Evolutionary conservation across 2,329 filamentous ascomycete genomes (phyloP).

Genomic region (Xylaria sp.): DNA sequence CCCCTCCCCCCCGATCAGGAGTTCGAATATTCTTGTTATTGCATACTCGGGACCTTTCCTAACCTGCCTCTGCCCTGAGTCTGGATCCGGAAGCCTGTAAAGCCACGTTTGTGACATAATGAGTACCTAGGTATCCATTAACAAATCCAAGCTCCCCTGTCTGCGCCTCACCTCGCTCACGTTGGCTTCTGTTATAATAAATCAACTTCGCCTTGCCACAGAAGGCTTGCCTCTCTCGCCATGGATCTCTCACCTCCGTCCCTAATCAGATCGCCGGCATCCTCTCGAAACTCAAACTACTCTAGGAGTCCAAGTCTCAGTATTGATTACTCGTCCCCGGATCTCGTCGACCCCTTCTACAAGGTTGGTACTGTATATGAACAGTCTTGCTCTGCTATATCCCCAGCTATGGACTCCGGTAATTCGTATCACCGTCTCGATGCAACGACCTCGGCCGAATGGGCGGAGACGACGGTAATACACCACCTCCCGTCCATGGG

Average conservation of each 20-base stretch:
- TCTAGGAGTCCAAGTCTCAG: constrained; percentile 54
- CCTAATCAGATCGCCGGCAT: constrained; percentile 57
- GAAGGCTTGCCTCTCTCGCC: constrained; percentile 33
- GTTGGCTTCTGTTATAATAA: constrained; percentile 34
- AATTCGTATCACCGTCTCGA: constrained; percentile 53
- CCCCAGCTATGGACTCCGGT: constrained; percentile 51
- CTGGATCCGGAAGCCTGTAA: constrained; percentile 22
- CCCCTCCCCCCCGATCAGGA: constrained; percentile 7
- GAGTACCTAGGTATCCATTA: constrained; percentile 24
- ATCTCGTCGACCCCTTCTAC: constrained; percentile 56
- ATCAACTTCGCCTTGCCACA: constrained; percentile 30
- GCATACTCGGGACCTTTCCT: constrained; percentile 29
- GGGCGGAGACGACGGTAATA: constrained; percentile 55
- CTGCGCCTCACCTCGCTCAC: constrained; percentile 32
- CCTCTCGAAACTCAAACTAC: constrained; percentile 58
- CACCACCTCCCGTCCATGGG: constrained; percentile 54
- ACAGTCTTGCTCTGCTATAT: constrained; percentile 53
- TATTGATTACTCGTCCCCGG: constrained; percentile 59
- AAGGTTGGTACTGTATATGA: constrained; percentile 56
- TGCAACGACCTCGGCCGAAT: constrained; percentile 56
- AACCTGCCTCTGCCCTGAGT: constrained; percentile 17
- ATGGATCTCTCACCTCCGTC: constrained; percentile 64
- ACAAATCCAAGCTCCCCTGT: constrained; percentile 12
- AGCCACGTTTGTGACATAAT: constrained; percentile 37
- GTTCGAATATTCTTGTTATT: constrained; percentile 13